Evolutionary conservation across 306 rosid species (phyloP), one percentile per base, ranked within the genome.

Genomic region (Coriaria nepalensis): DNA sequence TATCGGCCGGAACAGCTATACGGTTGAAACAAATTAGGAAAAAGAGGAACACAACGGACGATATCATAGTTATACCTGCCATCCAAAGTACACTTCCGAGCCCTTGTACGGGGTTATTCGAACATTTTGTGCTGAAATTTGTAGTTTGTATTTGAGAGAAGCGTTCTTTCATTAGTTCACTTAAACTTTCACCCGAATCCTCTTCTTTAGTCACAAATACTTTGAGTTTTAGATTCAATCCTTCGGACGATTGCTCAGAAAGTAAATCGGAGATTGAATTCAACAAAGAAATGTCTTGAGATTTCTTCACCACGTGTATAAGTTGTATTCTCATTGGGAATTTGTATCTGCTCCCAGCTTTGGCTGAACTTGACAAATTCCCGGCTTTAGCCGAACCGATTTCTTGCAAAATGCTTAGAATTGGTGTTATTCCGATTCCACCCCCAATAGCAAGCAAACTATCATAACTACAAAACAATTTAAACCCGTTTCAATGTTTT

Each of bases 371-470:
- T n/a, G n/a, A n/a, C n/a, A n/a, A n/a, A n/a, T n/a, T n/a, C n/a
- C 60, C 40, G 33, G 51, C 58, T 35, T 37, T 53, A 52, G 65
- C 48, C 11, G 85, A 73, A 60, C 67, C 62, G 47, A 68, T 61
- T 68, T 90, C 95, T 36, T 73, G 75, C 63, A 90, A 60, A 66
- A 84, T 71, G 78, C 97, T 90, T 50, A 79, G 75, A 74, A 81
- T 72, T 40, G 95, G 92, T 57, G 97, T 79, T 66, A 90, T 59
- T 50, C 93, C 97, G 51, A 83, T 81, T 61, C 95, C 97, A 51
- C 97, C 93, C 5, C 92, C 95, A 49, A 90, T 60, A 55, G 81
- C 66, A 66, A 81, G 69, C 49, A 90, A 54, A 54, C 69, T 64
- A 59, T 90, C 95, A 74, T 77, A 64, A 53, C 95, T 90, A 94